Evolutionary conservation across 1,284 basidiomycete species (phyloP).

Genomic region (Ustilago xerochloae): DNA sequence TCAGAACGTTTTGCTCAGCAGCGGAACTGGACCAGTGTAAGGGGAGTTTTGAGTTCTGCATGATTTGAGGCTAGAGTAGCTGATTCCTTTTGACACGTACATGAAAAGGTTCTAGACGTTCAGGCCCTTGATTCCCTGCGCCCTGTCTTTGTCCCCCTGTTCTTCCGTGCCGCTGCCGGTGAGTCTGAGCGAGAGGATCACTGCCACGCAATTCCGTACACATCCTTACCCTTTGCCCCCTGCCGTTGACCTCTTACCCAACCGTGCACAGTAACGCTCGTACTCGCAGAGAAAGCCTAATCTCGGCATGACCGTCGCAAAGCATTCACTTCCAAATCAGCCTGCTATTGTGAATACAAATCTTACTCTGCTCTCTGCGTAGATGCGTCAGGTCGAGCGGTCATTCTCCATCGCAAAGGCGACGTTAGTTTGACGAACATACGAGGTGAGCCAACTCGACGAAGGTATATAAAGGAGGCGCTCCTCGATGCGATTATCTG

Average conservation of each 20-base stretch:
- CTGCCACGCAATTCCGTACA: background rate
- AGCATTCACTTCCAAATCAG: no score
- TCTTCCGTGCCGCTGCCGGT: no score
- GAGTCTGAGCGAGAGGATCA: no score
- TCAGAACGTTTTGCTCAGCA: background rate
- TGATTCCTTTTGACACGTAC: background rate
- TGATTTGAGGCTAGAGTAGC: no score
- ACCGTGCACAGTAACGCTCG: background rate
- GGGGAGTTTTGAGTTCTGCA: background rate
- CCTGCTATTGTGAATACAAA: no score
- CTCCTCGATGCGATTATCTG: background rate
- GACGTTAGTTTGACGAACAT: no score
- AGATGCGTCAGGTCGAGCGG: background rate
- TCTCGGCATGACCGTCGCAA: no score
- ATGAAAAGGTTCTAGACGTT: background rate
- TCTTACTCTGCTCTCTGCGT: no score
- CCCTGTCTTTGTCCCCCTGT: no score
- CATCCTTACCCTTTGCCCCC: background rate
- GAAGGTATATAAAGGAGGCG: background rate
- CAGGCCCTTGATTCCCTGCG: background rate
- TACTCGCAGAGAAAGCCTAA: background rate
- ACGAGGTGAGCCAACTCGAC: no score
- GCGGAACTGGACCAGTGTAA: background rate
- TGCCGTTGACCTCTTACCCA: background rate
- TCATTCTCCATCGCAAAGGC: background rate